phyloP scores from a whole-genome alignment of 1,284 basidiomycete species.

The Termitomyces sp. region DNA sequence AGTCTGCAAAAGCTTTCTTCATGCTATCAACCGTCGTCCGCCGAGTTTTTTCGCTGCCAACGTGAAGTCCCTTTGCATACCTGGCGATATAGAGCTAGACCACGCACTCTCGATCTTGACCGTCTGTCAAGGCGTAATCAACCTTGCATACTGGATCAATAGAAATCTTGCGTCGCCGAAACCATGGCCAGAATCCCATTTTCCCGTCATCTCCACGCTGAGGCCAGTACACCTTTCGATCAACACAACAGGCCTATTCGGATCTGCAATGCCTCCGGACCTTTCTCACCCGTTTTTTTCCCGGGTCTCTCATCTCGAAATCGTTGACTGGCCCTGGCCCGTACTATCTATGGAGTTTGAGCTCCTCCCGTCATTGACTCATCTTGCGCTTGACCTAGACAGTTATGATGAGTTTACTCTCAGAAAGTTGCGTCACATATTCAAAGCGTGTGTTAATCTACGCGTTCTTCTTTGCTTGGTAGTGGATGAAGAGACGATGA shows the following conservation, averaged over 20 bases:
- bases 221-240: slow-evolving; percentile 15
- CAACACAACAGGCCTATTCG: slow-evolving; percentile 14
- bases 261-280: slow-evolving; percentile 3
- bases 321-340: slow-evolving; percentile 18
- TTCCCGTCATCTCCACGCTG: slow-evolving; percentile 13
- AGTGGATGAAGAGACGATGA: slow-evolving; percentile 7
- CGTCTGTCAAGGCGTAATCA: slow-evolving; percentile 17
- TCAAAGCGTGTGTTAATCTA: slow-evolving; percentile 10
- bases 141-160: slow-evolving; percentile 18
- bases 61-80: slow-evolving; percentile 20
- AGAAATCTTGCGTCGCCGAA: neutral
- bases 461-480: slow-evolving; percentile 16
- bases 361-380: slow-evolving; percentile 15
- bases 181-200: slow-evolving; percentile 1
- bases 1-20: slow-evolving; percentile 12
- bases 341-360: slow-evolving; percentile 4
- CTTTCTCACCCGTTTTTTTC: slow-evolving; percentile 18
- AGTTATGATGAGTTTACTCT: slow-evolving; percentile 9
- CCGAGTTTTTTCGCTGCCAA: slow-evolving; percentile 12
- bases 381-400: slow-evolving; percentile 18
- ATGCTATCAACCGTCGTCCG: slow-evolving; percentile 9
- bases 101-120: slow-evolving; percentile 13
- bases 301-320: slow-evolving; percentile 17
- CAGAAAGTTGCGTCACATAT: slow-evolving; percentile 9
- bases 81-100: slow-evolving; percentile 12